These are phyloP conservation scores for Teratosphaeria pseudoeucalypti DNA, from an alignment of 2,329 filamentous ascomycete genomes.

Conservation along the genomic window DNA sequence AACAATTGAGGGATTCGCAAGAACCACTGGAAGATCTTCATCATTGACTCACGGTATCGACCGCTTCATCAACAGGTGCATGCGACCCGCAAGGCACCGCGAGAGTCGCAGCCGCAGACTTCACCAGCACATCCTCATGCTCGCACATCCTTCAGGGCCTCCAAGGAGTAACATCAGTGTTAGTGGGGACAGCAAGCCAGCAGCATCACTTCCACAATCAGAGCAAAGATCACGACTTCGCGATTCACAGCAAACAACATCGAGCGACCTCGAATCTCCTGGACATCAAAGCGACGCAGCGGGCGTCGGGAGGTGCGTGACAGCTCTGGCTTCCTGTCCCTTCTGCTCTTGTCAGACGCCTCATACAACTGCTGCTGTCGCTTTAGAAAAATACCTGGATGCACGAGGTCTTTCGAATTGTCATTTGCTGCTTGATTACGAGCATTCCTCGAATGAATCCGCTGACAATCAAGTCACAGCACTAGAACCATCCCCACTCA, in stretches of 20 bases:
- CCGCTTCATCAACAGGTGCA: neutral
- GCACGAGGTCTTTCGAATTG: neutral
- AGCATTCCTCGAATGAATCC: neutral
- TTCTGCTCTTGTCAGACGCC: neutral
- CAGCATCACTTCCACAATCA: neutral
- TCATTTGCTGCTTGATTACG: neutral
- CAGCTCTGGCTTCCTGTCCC: neutral
- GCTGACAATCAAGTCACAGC: neutral
- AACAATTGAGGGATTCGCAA: neutral
- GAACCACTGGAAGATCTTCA: neutral
- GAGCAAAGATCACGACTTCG: neutral
- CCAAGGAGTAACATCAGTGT: neutral
- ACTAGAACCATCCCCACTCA: neutral
- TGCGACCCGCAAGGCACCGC: neutral
- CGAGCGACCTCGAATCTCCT: neutral
- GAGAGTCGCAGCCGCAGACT: neutral
- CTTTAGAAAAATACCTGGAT: neutral
- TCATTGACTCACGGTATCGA: neutral
- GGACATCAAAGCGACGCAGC: neutral
- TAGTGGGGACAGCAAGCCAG: neutral
- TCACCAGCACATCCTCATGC: neutral
- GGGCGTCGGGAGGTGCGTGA: neutral
- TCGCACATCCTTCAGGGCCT: neutral
- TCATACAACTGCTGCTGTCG: neutral
- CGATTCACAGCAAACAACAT: neutral